These are phyloP conservation scores for Blastobotrys mokoenaii DNA, from an alignment of 805 yeast genomes.

Conservation along the genomic window DNA sequence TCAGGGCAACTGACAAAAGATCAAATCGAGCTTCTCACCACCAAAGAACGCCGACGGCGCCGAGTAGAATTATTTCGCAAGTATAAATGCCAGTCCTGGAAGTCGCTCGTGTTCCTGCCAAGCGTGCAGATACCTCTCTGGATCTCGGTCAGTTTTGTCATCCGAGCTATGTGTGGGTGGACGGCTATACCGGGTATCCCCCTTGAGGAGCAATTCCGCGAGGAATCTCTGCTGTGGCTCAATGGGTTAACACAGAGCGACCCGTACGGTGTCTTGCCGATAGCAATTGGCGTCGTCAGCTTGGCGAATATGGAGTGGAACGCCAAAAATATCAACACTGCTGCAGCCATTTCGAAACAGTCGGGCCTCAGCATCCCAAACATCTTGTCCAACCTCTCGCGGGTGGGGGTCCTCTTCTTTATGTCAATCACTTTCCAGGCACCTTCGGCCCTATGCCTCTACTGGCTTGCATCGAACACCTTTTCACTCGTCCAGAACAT, in stretches of 20 bases:
- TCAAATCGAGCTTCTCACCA: constrained; percentile 63
- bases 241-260: constrained; percentile 52
- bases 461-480: constrained; percentile 82
- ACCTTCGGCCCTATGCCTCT: constrained; percentile 71
- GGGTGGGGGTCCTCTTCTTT: constrained; percentile 68
- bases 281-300: constrained; percentile 60
- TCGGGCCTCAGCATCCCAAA: constrained; percentile 21
- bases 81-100: constrained; percentile 70
- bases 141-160: constrained; percentile 67
- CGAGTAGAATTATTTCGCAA: constrained; percentile 63
- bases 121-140: constrained; percentile 80
- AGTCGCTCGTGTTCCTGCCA: constrained; percentile 59
- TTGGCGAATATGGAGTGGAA: constrained; percentile 80
- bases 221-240: constrained; percentile 56
- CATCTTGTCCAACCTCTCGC: constrained; percentile 53
- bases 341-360: constrained; percentile 6
- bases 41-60: constrained; percentile 70
- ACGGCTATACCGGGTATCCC: constrained; percentile 25
- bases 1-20: constrained; percentile 51
- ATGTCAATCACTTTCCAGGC: constrained; percentile 84
- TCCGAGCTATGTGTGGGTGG: constrained; percentile 65
- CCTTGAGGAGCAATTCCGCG: constrained; percentile 26
- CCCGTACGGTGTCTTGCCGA: constrained; percentile 57
- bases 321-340: constrained; percentile 40
- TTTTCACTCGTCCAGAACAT: constrained; percentile 73